A percentile compares a stretch with the other conserved stretches of the same genome.
phyloP scores from a whole-genome alignment of 2,329 filamentous ascomycete species.

The Anthostomella pinea region DNA sequence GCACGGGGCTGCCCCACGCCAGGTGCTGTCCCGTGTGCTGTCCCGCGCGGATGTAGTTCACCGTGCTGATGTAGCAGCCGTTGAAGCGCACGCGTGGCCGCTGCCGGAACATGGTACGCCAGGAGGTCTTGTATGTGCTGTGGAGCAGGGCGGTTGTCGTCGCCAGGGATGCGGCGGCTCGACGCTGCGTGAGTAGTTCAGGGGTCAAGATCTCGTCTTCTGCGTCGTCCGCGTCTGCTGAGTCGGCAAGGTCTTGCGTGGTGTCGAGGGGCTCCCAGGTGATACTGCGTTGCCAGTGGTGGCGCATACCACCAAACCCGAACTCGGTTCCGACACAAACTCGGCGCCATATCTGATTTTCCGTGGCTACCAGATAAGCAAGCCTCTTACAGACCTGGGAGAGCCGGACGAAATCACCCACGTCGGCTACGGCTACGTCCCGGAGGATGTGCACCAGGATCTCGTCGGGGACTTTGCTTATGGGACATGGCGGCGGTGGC shows the following conservation, averaged over 20 bases:
- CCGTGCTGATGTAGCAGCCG: slow-evolving; percentile 93
- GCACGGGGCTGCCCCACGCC: slow-evolving; percentile 79
- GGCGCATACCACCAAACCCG: slow-evolving; percentile 82
- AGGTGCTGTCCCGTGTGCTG: slow-evolving; percentile 66
- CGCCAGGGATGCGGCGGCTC: slow-evolving; percentile 32
- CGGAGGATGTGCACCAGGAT: slow-evolving; percentile 76
- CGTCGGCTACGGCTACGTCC: slow-evolving; percentile 69
- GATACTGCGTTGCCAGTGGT: slow-evolving; percentile 66
- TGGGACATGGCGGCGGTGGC: slow-evolving; percentile 73
- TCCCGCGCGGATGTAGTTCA: slow-evolving; percentile 88
- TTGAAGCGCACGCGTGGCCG: slow-evolving; percentile 90
- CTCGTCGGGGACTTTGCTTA: slow-evolving; percentile 76
- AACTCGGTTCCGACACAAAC: slow-evolving; percentile 68
- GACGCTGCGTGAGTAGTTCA: slow-evolving; percentile 35
- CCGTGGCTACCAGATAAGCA: slow-evolving; percentile 78
- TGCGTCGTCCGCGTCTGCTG: slow-evolving; percentile 3
- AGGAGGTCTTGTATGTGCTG: slow-evolving; percentile 48
- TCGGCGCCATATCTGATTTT: slow-evolving; percentile 82
- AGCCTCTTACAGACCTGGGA: slow-evolving; percentile 82
- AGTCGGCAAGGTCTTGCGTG: slow-evolving; percentile 13
- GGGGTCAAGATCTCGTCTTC: slow-evolving; percentile 33
- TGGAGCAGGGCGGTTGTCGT: slow-evolving; percentile 42
- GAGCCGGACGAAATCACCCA: slow-evolving; percentile 72
- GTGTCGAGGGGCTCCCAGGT: slow-evolving; percentile 51
- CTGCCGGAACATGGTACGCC: slow-evolving; percentile 71